Evolutionary conservation across 2,329 filamentous ascomycete species (phyloP).

Genomic region (Colletotrichum graminicola): DNA sequence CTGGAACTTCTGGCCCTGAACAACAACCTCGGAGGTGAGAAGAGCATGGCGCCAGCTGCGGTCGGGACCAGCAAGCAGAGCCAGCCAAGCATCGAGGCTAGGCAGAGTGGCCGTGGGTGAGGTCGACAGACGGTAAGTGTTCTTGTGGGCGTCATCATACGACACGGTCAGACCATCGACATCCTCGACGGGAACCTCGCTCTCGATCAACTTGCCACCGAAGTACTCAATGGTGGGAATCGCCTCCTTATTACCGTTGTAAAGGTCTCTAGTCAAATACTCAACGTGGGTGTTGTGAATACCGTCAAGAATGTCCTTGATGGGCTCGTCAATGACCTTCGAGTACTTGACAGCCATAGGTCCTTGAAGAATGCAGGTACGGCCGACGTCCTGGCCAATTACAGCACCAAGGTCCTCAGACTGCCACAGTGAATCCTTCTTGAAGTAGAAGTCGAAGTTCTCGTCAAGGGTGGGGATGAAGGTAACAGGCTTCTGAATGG

Average conservation of each 20-base stretch:
- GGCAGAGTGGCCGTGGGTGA: slow-evolving; percentile 81
- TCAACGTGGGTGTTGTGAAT: slow-evolving; percentile 92
- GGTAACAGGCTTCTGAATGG: slow-evolving; percentile 94
- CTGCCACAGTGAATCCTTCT: slow-evolving; percentile 99
- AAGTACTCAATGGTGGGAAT: slow-evolving; percentile 96
- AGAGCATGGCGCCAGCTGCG: slow-evolving; percentile 96
- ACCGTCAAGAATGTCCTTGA: slow-evolving; percentile 92
- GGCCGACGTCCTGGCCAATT: slow-evolving; percentile 93
- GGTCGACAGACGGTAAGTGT: slow-evolving; percentile 85
- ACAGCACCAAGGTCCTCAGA: slow-evolving; percentile 97
- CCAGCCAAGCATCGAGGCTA: slow-evolving; percentile 84
- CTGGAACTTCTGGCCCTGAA: slow-evolving; percentile 96
- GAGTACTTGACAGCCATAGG: slow-evolving; percentile 94
- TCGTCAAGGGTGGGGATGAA: slow-evolving; percentile 97
- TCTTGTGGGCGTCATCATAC: slow-evolving; percentile 82
- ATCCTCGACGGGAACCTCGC: slow-evolving; percentile 76
- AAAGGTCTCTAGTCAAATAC: slow-evolving; percentile 82
- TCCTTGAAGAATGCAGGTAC: slow-evolving; percentile 96
- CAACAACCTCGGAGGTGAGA: slow-evolving; percentile 91
- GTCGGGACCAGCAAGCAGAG: slow-evolving; percentile 84
- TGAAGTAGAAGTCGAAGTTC: slow-evolving; percentile 99
- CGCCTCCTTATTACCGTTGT: slow-evolving; percentile 76
- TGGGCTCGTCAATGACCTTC: slow-evolving; percentile 89
- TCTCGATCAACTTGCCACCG: slow-evolving; percentile 84
- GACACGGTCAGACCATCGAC: slow-evolving; percentile 88